Base-by-base conservation (phyloP, 2,329 filamentous ascomycete species). In the Fusarium sp. region DNA sequence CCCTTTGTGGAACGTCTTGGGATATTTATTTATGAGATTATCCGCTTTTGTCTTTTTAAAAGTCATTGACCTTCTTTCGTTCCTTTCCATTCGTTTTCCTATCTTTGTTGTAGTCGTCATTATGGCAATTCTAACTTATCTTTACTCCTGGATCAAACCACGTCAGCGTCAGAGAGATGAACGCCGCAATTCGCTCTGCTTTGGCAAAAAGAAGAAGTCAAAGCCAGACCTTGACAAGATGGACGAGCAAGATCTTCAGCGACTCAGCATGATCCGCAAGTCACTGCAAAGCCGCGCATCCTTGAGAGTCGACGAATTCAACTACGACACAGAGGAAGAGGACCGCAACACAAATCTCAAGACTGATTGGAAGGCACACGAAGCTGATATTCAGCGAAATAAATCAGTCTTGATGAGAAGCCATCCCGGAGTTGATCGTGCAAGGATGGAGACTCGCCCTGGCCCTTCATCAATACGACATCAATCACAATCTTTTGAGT, bases 211-310 rank as follows among this genome's bases (percentile, higher is more conserved):
- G 39, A 67, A 61, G 52, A 53, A 58, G 13, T 57, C 59, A 49
- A 61, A 58, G 46, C 58, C 66, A 3, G 57, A 52, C 11, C 32
- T 38, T 38, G 58, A 46, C 22, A 64, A 47, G 22, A 40, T 50
- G 2, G 67, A 73, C 24, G 70, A 77, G 28, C 73, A 76, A 36
- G 79, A 82, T 56, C 53, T 70, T 25, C 74, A 79, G 56, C 72
- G 79, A 11, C 64, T 68, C 28, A 72, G 69, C 41, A 79, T 81
- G 65, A 81, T 82, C 54, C 75, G 76, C 47, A 82, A 82, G 66
- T 80, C 79, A 3, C 68, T 81, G 8, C 73, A 75, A 53, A 71
- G 68, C 34, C 73, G 74, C 22, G 40, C 67, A 5, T 70, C 72
- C 11, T 70, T 42, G 32, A 53, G 58, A 26, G 40, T 29, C 13